Conservation (phyloP, 495 filamentous ascomycete genomes). For the Amphirosellinia nigrospora region DNA sequence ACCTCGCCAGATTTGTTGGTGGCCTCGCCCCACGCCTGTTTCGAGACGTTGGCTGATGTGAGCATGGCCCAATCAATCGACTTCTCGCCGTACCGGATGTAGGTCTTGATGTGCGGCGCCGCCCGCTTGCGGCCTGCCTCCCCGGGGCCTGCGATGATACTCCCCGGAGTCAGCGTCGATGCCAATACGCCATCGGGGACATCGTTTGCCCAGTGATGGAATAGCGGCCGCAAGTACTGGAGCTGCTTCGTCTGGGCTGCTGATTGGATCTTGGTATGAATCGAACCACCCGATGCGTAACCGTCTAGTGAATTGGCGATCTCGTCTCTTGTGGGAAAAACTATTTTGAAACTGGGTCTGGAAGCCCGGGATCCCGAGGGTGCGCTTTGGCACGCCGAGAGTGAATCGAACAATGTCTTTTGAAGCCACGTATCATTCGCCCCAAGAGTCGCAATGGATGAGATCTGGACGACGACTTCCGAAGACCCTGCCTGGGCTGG, state of each 20-base stretch:
- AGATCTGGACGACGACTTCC: slow-evolving; percentile 76
- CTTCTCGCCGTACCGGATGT: slow-evolving; percentile 69
- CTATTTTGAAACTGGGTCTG: slow-evolving; percentile 57
- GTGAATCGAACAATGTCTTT: slow-evolving; percentile 62
- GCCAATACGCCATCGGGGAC: slow-evolving; percentile 44
- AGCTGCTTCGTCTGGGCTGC: slow-evolving; percentile 75
- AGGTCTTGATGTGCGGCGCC: slow-evolving; percentile 92
- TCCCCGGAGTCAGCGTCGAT: slow-evolving; percentile 1
- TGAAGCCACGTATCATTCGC: slow-evolving; percentile 76
- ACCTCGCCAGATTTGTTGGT: slow-evolving; percentile 61
- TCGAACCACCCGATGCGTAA: slow-evolving; percentile 77
- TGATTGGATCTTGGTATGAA: slow-evolving; percentile 79
- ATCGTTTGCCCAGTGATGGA: slow-evolving; percentile 73
- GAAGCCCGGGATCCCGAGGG: slow-evolving; percentile 32
- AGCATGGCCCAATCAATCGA: slow-evolving; percentile 86
- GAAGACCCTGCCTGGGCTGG: slow-evolving; percentile 47
- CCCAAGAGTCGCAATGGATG: slow-evolving; percentile 83
- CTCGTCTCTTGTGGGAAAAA: slow-evolving; percentile 82
- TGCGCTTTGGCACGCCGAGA: slow-evolving; percentile 40
- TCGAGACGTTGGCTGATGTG: slow-evolving; percentile 86
- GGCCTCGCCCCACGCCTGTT: slow-evolving; percentile 85
- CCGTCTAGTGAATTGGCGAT: slow-evolving; percentile 82
- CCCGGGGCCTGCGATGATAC: slow-evolving; percentile 11
- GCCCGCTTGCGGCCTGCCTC: slow-evolving; percentile 71
- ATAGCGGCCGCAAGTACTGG: slow-evolving; percentile 69